Evolutionary conservation across 768 basidiomycete species (phyloP).

Genomic region (Ephemerocybe angulata): DNA sequence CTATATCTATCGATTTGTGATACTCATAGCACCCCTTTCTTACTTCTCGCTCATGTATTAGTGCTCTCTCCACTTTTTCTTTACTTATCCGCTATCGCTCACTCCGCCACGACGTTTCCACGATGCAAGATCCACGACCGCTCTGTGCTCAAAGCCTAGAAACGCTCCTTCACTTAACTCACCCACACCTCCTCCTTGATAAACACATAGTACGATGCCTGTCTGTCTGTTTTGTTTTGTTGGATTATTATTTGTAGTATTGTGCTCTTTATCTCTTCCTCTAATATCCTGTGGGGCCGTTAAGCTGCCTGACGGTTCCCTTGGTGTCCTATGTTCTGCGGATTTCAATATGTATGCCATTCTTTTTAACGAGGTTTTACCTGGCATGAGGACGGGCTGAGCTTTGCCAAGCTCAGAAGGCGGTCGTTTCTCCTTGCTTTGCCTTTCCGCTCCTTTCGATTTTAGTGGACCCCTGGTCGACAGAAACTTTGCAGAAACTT

Average conservation of each 20-base stretch:
- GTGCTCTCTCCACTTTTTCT: conserved; percentile 15
- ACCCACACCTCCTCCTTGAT: neutral
- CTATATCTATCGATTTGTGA: conserved; percentile 2
- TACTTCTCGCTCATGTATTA: conserved; percentile 4
- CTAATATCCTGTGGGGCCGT: too few species aligned
- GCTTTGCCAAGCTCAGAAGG: too few species aligned
- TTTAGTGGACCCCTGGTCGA: too few species aligned
- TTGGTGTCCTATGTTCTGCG: neutral
- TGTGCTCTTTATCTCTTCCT: too few species aligned
- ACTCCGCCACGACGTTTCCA: neutral
- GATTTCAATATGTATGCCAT: neutral
- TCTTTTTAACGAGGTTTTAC: neutral
- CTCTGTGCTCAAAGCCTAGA: conserved; percentile 5
- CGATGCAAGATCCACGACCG: conserved; percentile 13
- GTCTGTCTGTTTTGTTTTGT: too few species aligned
- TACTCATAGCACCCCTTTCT: neutral
- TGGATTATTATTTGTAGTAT: conserved; percentile 1
- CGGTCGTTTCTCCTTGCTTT: too few species aligned
- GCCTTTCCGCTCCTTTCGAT: neutral
- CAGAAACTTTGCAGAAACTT: neutral
- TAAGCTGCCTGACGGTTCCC: too few species aligned
- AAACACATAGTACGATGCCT: neutral
- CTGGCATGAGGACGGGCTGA: too few species aligned
- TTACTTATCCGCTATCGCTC: conserved; percentile 10
- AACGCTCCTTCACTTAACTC: neutral